Base-by-base conservation (phyloP, 2,329 filamentous ascomycete genomes). In the Colletotrichum sp. region DNA sequence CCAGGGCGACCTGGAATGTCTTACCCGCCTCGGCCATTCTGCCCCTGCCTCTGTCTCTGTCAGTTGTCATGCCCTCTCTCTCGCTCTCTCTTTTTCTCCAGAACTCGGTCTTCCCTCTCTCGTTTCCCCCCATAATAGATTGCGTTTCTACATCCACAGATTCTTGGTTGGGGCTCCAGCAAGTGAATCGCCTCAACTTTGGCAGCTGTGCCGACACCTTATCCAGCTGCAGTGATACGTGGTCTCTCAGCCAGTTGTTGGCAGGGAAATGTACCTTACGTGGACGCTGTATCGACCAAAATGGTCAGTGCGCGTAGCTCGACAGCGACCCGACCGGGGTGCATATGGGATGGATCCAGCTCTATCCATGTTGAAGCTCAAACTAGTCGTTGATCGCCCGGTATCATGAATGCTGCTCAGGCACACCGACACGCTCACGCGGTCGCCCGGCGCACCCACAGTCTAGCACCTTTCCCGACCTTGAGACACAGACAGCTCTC, bases 311-410 rank as follows among this genome's bases (percentile, higher is more conserved):
- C 75, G 62, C 28, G 64, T 55, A 34, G 66, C 55, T 71, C 63
- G 34, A 59, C 32, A 49, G 60, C 28, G 59, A 71, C 60, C 75
- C 60, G 66, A 76, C 75, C 67, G 75, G 71, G 75, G 72, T 75
- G 57, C 71, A 69, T 60, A 65, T 76, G 71, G 74, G 70, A 76
- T 39, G 59, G 65, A 75, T 55, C 60, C 71, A 65, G 71, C 75
- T 67, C 60, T 26, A 76, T 71, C 67, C 71, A 76, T 75, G 75
- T 71, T 71, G 71, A 57, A 75, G 71, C 71, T 75, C 71, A 75
- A 75, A 76, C 71, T 75, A 68, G 26, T 68, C 34, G 70, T 67
- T 75, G 60, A 71, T 75, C 75, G 66, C 71, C 70, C 44, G 66
- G 66, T 75, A 57, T 75, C 71, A 74, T 74, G 70, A 69, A 69